These are phyloP conservation scores for Nasturtium officinale DNA, from an alignment of 345 rosid genomes.

Conservation along the genomic window DNA sequence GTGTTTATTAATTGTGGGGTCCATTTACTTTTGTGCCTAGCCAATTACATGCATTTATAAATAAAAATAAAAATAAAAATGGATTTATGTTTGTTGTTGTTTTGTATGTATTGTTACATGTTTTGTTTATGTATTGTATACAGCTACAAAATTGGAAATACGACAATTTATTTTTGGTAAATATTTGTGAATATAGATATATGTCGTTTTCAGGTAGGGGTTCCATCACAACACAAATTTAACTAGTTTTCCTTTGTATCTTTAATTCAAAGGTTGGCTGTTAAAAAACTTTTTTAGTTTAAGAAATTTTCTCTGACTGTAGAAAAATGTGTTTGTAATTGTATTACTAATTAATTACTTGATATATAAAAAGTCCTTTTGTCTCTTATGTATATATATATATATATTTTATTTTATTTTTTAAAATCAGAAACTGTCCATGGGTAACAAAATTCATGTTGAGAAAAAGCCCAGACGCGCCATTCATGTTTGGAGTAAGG, in stretches of 20 bases:
- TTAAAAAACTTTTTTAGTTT: not conserved
- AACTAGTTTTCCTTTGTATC: not conserved
- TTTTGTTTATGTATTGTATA: slow-evolving; percentile 10
- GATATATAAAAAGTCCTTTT: too few relatives aligned
- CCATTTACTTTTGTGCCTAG: slow-evolving; percentile 31
- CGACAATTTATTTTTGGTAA: not conserved
- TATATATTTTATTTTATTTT: too few relatives aligned
- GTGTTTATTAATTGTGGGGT: slow-evolving; percentile 33
- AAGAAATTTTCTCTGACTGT: not conserved
- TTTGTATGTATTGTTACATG: not conserved
- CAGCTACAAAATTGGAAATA: not conserved
- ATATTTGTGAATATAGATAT: slow-evolving; percentile 16
- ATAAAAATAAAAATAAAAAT: not conserved
- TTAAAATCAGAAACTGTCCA: too few relatives aligned
- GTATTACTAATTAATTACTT: too few relatives aligned
- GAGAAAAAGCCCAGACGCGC: not conserved
- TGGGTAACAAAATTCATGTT: too few relatives aligned
- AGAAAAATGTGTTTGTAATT: not conserved
- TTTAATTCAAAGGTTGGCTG: not conserved
- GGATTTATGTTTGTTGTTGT: not conserved
- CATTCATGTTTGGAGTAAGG: not conserved
- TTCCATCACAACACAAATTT: not conserved
- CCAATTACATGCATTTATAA: slow-evolving; percentile 31
- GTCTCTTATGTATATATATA: too few relatives aligned
- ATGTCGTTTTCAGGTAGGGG: not conserved